phyloP scores from a whole-genome alignment of 495 filamentous ascomycete species.

The Xanthoparmelia taractica region DNA sequence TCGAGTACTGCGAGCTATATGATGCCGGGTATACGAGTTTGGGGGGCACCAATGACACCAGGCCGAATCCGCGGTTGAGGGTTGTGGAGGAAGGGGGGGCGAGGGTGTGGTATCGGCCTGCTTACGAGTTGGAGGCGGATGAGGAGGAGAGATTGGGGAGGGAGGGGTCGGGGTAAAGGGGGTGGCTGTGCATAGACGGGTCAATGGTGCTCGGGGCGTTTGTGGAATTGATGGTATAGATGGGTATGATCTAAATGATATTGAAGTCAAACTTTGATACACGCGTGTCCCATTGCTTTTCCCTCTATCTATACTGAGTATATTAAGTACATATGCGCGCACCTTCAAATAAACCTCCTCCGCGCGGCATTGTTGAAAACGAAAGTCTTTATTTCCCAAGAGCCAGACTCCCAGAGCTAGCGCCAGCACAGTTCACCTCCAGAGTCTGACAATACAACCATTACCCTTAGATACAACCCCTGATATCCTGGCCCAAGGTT shows the following conservation, averaged over 20 bases:
- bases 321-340: not conserved
- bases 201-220: not conserved
- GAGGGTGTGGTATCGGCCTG: conserved; percentile 57
- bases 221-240: not conserved
- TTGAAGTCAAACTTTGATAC: not conserved
- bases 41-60: conserved; percentile 82
- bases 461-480: not conserved
- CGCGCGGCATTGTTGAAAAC: not conserved
- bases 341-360: not conserved
- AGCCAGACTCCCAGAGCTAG: conserved; percentile 1
- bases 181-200: not conserved
- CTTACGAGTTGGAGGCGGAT: conserved; percentile 80
- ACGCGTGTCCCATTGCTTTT: not conserved
- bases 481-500: not conserved
- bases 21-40: conserved; percentile 79
- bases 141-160: conserved; percentile 78
- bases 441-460: not conserved
- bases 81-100: conserved; percentile 31
- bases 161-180: conserved; percentile 37
- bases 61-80: conserved; percentile 73
- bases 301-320: not conserved
- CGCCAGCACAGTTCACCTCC: not conserved
- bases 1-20: conserved; percentile 81
- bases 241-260: not conserved
- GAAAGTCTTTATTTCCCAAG: not conserved